Evolutionary conservation across 352 stramenopile genomes (phyloP).

Genomic region (Pythium insidiosum): DNA sequence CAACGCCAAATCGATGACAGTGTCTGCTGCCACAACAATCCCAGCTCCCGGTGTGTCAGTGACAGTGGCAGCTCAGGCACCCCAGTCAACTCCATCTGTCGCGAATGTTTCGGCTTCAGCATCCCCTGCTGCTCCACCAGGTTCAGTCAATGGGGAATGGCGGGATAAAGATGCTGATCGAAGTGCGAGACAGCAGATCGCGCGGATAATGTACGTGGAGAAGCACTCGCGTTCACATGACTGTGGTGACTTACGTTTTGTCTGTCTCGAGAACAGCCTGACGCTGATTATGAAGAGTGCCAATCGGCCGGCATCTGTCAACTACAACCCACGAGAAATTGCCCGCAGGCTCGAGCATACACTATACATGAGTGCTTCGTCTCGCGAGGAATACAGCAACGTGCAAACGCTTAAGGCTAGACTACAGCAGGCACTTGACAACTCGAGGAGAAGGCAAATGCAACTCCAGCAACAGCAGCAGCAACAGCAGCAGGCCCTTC

Average conservation of each 20-base stretch:
- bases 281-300: slow-evolving; percentile 88
- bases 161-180: slow-evolving; percentile 80
- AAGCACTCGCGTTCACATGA: no score
- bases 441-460: slow-evolving; percentile 71
- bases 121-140: not conserved
- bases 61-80: not conserved
- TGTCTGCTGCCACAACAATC: not conserved
- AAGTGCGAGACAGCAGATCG: slow-evolving; percentile 77
- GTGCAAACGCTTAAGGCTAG: slow-evolving; percentile 78
- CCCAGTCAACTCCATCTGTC: not conserved
- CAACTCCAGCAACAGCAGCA: slow-evolving; percentile 55
- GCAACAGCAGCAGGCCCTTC: slow-evolving; percentile 22
- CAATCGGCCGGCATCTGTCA: slow-evolving; percentile 77
- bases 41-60: not conserved
- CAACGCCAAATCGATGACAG: no score
- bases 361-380: slow-evolving; percentile 79
- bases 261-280: slow-evolving; percentile 30
- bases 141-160: slow-evolving; percentile 39
- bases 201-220: slow-evolving; percentile 85
- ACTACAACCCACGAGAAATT: slow-evolving; percentile 86
- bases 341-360: slow-evolving; percentile 77
- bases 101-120: no score
- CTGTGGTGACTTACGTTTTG: not conserved
- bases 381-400: slow-evolving; percentile 83
- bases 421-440: slow-evolving; percentile 80